Conservation (phyloP, 768 basidiomycete genomes). For the Xerocomellus amylosporus region DNA sequence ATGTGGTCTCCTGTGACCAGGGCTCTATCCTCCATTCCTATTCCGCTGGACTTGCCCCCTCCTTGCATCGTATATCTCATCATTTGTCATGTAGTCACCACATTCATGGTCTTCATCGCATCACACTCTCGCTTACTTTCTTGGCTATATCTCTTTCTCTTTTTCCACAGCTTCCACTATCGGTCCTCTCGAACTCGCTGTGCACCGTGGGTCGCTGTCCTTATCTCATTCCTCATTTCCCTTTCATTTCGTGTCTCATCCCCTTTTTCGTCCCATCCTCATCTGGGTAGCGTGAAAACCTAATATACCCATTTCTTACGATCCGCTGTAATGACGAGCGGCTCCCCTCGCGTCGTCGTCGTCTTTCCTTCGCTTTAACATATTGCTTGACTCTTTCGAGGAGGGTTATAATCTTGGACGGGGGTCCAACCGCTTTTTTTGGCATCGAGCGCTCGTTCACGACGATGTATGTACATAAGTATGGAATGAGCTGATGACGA, state of each 20-base stretch:
- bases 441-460: slow-evolving; percentile 5
- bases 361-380: slow-evolving; percentile 1
- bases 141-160: slow-evolving; percentile 20
- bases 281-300: slow-evolving; percentile 20
- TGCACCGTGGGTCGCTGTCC: slow-evolving; percentile 5
- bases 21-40: not conserved
- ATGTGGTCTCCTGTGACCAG: slow-evolving; percentile 63
- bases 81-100: slow-evolving; percentile 24
- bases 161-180: slow-evolving; percentile 1
- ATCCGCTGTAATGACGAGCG: slow-evolving; percentile 20
- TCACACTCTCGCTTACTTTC: slow-evolving; percentile 23
- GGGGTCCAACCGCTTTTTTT: not conserved
- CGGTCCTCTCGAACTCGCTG: not conserved
- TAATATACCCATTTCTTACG: slow-evolving; percentile 28
- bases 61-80: slow-evolving; percentile 25
- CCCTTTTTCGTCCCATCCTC: not conserved
- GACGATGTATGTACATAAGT: slow-evolving; percentile 17
- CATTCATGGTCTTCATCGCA: slow-evolving; percentile 22
- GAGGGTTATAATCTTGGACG: slow-evolving; percentile 4
- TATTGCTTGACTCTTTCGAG: not conserved
- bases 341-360: slow-evolving; percentile 1
- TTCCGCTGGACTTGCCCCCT: slow-evolving; percentile 1
- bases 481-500: slow-evolving; percentile 13
- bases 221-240: slow-evolving; percentile 8
- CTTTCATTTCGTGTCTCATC: not conserved